phyloP scores from a whole-genome alignment of 1,139 yeast genomes.

The Ogataea hybrid region DNA sequence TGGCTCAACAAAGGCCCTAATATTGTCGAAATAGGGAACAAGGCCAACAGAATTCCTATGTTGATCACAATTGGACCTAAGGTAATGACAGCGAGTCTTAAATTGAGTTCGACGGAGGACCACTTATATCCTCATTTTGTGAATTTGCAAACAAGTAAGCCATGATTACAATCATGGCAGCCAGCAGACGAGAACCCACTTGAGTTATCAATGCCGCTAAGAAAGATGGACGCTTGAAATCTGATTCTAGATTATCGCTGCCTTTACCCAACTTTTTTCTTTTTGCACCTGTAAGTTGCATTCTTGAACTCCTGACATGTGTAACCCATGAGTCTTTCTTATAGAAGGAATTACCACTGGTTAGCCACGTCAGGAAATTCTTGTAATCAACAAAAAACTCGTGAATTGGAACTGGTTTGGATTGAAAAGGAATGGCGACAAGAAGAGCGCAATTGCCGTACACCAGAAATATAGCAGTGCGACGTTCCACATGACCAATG shows the following conservation, averaged over 20 bases:
- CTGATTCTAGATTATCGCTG: constrained; percentile 31
- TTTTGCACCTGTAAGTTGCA: constrained; percentile 46
- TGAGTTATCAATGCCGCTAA: constrained; percentile 37
- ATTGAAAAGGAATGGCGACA: constrained; percentile 51
- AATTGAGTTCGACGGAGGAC: constrained; percentile 35
- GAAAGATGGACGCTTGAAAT: constrained; percentile 40
- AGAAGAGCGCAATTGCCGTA: constrained; percentile 42
- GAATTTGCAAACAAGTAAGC: constrained; percentile 48
- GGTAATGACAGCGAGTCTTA: constrained; percentile 43
- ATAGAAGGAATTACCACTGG: constrained; percentile 40
- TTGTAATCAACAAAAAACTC: constrained; percentile 49
- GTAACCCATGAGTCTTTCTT: constrained; percentile 41
- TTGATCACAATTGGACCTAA: constrained; percentile 50
- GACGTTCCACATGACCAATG: constrained; percentile 47
- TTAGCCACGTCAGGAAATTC: constrained; percentile 43
- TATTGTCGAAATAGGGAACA: constrained; percentile 42
- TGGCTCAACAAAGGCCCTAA: constrained; percentile 46
- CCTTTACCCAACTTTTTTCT: constrained; percentile 29
- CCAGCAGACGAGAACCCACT: constrained; percentile 34
- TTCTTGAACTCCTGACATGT: constrained; percentile 39
- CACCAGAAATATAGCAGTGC: constrained; percentile 50
- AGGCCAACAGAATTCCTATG: constrained; percentile 36
- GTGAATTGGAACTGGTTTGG: constrained; percentile 50
- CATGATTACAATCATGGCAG: constrained; percentile 33
- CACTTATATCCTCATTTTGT: constrained; percentile 38